Conservation (phyloP, 2,329 filamentous ascomycete species). For the Sordariomycetes sp. region DNA sequence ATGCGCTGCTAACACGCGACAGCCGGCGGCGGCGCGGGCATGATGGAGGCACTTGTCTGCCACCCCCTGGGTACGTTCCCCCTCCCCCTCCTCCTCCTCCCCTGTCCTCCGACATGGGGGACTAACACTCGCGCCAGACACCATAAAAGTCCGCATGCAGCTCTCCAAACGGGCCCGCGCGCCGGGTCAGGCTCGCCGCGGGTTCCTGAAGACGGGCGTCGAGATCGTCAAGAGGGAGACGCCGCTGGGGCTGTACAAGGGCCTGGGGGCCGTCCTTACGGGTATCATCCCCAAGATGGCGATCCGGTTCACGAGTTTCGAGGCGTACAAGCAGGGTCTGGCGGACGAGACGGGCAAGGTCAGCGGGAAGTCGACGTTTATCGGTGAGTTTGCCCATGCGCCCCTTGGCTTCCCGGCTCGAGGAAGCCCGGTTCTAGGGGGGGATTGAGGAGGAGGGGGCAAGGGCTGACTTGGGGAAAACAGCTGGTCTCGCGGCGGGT, state of each 20-base stretch:
- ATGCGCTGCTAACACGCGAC: slow-evolving; percentile 58
- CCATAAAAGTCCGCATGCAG: slow-evolving; percentile 99
- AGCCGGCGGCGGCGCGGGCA: slow-evolving; percentile 94
- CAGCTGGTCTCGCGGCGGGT: slow-evolving; percentile 76
- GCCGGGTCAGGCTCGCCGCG: slow-evolving; percentile 73
- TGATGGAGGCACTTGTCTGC: slow-evolving; percentile 97
- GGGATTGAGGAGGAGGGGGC: neutral
- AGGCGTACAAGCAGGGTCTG: slow-evolving; percentile 80
- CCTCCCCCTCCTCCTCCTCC: neutral
- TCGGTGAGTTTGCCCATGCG: slow-evolving; percentile 13
- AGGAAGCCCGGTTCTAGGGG: neutral
- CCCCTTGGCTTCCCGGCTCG: neutral
- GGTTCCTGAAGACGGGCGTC: slow-evolving; percentile 73
- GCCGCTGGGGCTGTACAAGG: slow-evolving; percentile 89
- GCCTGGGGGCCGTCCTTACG: slow-evolving; percentile 88
- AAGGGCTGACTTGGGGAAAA: neutral
- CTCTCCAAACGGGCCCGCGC: slow-evolving; percentile 74
- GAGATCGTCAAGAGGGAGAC: slow-evolving; percentile 88
- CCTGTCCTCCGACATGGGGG: slow-evolving; percentile 10
- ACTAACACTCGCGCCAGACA: slow-evolving; percentile 40
- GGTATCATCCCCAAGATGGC: slow-evolving; percentile 99
- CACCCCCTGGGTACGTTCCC: slow-evolving; percentile 67
- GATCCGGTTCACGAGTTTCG: slow-evolving; percentile 95
- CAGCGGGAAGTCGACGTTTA: slow-evolving; percentile 54
- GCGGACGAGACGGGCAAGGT: slow-evolving; percentile 57